Percentiles rank a stretch among this genome's conserved stretches.
These are phyloP conservation scores for Mucor plumbeus DNA, from an alignment of 371 early-diverging fungal genomes.

Conservation along the genomic window DNA sequence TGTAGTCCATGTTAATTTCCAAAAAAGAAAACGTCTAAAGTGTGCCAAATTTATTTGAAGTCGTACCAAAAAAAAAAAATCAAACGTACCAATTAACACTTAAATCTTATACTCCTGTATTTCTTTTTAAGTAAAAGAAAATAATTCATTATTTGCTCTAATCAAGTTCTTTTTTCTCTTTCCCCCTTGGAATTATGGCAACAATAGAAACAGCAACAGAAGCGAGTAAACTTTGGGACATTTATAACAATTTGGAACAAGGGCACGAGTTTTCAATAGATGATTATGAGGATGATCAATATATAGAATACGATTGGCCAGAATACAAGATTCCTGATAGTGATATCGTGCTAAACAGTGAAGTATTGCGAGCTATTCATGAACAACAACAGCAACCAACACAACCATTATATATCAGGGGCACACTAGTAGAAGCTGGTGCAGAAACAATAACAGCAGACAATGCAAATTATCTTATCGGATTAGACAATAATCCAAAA, in stretches of 20 bases:
- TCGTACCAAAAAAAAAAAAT: no score
- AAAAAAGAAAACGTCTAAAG: no score
- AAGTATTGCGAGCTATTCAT: constrained; percentile 6
- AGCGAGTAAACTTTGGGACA: background rate
- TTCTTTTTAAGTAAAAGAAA: background rate
- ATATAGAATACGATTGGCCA: constrained; percentile 7
- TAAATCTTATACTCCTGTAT: no score
- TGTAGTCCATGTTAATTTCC: no score
- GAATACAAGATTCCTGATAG: background rate
- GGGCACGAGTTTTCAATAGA: constrained; percentile 1
- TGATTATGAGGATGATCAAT: constrained; percentile 1
- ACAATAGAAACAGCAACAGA: background rate
- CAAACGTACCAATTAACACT: no score
- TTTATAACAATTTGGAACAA: background rate
- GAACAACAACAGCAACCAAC: background rate
- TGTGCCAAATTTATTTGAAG: no score
- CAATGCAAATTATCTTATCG: background rate
- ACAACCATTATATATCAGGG: background rate
- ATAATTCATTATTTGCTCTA: background rate
- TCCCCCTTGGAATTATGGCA: background rate
- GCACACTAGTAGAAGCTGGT: background rate
- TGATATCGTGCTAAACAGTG: constrained; percentile 1
- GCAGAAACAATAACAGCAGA: background rate
- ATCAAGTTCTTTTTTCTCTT: background rate
- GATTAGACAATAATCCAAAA: constrained; percentile 6